phyloP scores from a whole-genome alignment of 768 basidiomycete species.

The Glaciozyma antarctica region DNA sequence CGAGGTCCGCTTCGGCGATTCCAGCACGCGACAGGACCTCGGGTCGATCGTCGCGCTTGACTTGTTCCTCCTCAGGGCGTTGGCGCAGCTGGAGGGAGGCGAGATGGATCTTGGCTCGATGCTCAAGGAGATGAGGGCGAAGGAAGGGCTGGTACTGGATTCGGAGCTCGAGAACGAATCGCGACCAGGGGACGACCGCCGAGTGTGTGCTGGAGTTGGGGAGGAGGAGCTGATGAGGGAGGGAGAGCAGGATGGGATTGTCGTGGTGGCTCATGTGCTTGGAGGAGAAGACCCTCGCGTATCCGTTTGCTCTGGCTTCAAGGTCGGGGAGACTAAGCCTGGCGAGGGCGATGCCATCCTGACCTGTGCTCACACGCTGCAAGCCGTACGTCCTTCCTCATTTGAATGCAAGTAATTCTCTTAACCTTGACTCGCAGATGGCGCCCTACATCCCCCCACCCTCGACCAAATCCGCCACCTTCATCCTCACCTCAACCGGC shows the following conservation, averaged over 20 bases:
- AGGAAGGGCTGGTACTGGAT: no score
- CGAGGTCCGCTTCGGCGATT: background rate
- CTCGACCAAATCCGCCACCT: conserved; percentile 37
- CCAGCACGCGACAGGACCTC: background rate
- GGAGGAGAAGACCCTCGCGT: conserved; percentile 37
- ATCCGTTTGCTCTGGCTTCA: conserved; percentile 53
- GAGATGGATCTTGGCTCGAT: no score
- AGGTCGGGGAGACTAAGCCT: conserved; percentile 40
- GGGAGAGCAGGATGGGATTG: conserved; percentile 38
- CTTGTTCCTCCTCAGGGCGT: background rate
- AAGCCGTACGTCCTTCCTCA: conserved; percentile 42
- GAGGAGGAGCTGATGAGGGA: background rate
- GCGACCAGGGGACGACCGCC: background rate
- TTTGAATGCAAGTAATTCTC: background rate
- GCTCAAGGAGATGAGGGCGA: no score
- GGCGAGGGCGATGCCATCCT: conserved; percentile 40
- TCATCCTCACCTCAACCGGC: conserved; percentile 36
- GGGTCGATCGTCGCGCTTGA: background rate
- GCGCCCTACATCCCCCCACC: conserved; percentile 42
- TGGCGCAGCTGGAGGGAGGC: background rate
- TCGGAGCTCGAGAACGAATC: no score
- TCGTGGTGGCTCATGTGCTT: conserved; percentile 51
- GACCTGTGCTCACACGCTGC: conserved; percentile 55
- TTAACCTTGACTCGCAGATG: conserved; percentile 25
- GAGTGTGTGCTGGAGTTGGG: background rate